Evolutionary conservation across 2,329 filamentous ascomycete genomes (phyloP).

Genomic region (Sporothrix pseudoabietina): DNA sequence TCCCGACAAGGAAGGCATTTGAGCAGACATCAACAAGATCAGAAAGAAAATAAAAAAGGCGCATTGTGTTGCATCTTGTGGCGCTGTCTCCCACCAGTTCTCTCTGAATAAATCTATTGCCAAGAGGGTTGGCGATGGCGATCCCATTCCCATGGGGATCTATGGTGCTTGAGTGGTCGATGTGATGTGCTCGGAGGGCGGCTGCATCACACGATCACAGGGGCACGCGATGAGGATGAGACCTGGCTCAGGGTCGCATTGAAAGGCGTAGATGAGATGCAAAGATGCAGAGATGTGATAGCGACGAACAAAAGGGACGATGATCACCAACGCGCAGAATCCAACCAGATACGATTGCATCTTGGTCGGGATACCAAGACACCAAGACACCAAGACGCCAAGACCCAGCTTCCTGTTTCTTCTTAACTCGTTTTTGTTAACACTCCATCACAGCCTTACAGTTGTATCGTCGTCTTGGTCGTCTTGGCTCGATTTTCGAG

Average conservation of each 20-base stretch:
- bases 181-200: not conserved
- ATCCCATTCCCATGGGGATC: not conserved
- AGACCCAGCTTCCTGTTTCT: slow-evolving; percentile 2
- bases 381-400: not conserved
- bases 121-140: not conserved
- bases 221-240: not conserved
- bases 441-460: not conserved
- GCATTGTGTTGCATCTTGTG: not conserved
- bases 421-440: not conserved
- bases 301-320: not conserved
- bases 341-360: not conserved
- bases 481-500: not conserved
- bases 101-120: not conserved
- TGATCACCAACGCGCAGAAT: not conserved
- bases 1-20: slow-evolving; percentile 30
- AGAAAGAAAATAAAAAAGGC: not conserved
- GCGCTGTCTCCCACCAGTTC: not conserved
- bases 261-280: not conserved
- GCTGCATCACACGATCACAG: not conserved
- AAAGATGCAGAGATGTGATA: not conserved
- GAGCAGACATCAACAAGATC: not conserved
- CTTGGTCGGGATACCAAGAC: not conserved
- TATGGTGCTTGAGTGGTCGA: not conserved
- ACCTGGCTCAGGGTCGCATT: not conserved
- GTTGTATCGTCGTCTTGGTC: not conserved